A percentile compares a stretch with the other conserved stretches of the same genome.
These are phyloP conservation scores for Amaranthus palmeri DNA, from an alignment of 148 eudicot species.

Conservation along the genomic window DNA sequence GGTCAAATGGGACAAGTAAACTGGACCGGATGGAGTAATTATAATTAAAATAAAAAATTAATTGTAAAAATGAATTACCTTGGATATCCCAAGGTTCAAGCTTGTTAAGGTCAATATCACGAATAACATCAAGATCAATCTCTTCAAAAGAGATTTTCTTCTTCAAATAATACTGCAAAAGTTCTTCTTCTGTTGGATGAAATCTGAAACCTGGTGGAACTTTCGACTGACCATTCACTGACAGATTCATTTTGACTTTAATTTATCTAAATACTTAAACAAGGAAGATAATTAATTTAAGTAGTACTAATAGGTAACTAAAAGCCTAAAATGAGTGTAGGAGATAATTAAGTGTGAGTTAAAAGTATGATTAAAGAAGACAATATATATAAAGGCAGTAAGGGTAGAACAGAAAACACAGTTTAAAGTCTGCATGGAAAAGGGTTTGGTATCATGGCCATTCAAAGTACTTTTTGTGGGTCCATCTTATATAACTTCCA, in stretches of 20 bases:
- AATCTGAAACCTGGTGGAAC: constrained; percentile 11
- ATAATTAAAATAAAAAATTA: neutral
- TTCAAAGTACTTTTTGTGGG: constrained; percentile 11
- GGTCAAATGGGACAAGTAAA: too few species aligned
- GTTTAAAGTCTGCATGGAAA: constrained; percentile 7
- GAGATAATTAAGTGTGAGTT: neutral
- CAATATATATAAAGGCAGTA: constrained; percentile 5
- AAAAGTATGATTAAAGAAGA: neutral
- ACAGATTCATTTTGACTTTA: constrained; percentile 4
- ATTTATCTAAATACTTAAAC: neutral
- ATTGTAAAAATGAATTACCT: neutral
- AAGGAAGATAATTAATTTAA: neutral
- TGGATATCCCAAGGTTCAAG: constrained; percentile 17
- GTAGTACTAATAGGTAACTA: neutral
- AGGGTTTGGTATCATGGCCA: constrained; percentile 15
- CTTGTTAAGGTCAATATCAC: constrained; percentile 12
- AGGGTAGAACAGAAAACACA: neutral
- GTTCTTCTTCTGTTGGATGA: constrained; percentile 15
- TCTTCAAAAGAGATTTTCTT: constrained; percentile 4
- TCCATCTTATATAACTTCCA: neutral
- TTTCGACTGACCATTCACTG: constrained; percentile 11
- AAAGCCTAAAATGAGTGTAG: neutral
- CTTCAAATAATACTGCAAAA: constrained; percentile 8
- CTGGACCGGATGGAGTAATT: too few species aligned
- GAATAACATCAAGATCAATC: constrained; percentile 11